Conservation (phyloP, 352 stramenopile species). For the Aphanomyces euteiches region DNA sequence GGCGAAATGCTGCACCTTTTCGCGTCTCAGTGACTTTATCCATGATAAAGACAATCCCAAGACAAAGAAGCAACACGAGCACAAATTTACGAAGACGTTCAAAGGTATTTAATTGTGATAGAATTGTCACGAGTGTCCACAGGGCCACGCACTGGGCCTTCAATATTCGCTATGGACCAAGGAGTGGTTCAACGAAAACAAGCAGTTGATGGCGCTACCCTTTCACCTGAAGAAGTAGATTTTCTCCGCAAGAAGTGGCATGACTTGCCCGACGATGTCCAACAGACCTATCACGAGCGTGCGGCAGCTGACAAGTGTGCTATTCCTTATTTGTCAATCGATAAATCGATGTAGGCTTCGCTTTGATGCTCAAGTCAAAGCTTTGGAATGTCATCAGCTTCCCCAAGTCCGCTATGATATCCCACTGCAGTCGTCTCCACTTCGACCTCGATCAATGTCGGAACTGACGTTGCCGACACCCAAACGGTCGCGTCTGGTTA, state of each 20-base stretch:
- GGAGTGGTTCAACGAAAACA: slow-evolving; percentile 38
- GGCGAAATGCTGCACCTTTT: slow-evolving; percentile 50
- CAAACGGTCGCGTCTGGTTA: slow-evolving; percentile 15
- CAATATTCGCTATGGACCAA: slow-evolving; percentile 70
- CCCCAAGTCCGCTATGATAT: slow-evolving; percentile 17
- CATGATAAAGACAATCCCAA: slow-evolving; percentile 70
- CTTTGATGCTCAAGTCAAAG: slow-evolving; percentile 24
- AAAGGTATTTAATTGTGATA: slow-evolving; percentile 11
- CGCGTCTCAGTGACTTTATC: slow-evolving; percentile 60
- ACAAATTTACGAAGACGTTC: slow-evolving; percentile 29
- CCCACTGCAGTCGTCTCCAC: not conserved
- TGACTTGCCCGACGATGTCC: slow-evolving; percentile 34
- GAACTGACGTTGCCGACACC: not conserved
- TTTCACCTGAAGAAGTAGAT: slow-evolving; percentile 40
- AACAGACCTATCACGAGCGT: slow-evolving; percentile 23
- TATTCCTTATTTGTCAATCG: not conserved
- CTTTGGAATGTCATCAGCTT: not conserved
- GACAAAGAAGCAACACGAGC: slow-evolving; percentile 44
- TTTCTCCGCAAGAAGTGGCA: slow-evolving; percentile 56
- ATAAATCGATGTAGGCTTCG: slow-evolving; percentile 3
- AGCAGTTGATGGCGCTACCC: slow-evolving; percentile 16
- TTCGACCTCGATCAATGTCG: slow-evolving; percentile 20
- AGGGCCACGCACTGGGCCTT: slow-evolving; percentile 53
- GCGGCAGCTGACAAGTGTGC: slow-evolving; percentile 22
- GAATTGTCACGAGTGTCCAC: slow-evolving; percentile 24